Evolutionary conservation across 371 early-diverging fungal genomes (phyloP), one percentile per base, ranked within the genome.

Genomic region (Thermomucor indicae-seudaticae): DNA sequence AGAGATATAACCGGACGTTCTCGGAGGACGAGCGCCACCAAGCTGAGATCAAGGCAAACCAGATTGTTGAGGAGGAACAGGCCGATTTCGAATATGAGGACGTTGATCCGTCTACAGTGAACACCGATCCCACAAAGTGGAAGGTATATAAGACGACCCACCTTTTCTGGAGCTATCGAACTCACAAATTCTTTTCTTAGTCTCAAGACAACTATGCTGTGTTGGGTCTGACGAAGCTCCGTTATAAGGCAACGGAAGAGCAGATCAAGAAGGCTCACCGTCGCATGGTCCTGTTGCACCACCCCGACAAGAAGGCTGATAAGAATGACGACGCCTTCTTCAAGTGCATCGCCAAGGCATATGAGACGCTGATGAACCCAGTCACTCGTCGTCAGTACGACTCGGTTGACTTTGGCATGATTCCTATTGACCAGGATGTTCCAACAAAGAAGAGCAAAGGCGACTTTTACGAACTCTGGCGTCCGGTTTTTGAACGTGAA

Each of bases 331-430:
- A 98, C 78, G 80, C 87, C 24, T 94, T 95, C 83, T 98, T 97
- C 90, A 98, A 98, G 84, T 98, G 98, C 75, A 88, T 97, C 58
- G 94, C 95, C 64, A 96, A 95, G 80, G 98, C 99, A 17, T 90
- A 86, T 65, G 96, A 98, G 59, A 85, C 95, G 14, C 79, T 99
- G 62, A 85, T 88, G 64, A 94, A 96, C 80, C 90, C 89, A 20
- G 84, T 78, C 49, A 90, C 89, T 70, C 90, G 97, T 65, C 87
- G 90, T 48, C 93, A 96, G 73, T 99, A 89, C 77, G 99, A 99
- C 70, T 97, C 97, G 16, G 88, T 91, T 53, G 97, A 96, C 79
- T 85, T 84, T 48, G 78, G 70, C 55, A 75, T 83, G 67, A 69
- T 83, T 16, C 77, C 71, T 31, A 28, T 73, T n/a, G 70, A 79